phyloP scores from a whole-genome alignment of 2,329 filamentous ascomycete genomes.

The Fulvia fulva region DNA sequence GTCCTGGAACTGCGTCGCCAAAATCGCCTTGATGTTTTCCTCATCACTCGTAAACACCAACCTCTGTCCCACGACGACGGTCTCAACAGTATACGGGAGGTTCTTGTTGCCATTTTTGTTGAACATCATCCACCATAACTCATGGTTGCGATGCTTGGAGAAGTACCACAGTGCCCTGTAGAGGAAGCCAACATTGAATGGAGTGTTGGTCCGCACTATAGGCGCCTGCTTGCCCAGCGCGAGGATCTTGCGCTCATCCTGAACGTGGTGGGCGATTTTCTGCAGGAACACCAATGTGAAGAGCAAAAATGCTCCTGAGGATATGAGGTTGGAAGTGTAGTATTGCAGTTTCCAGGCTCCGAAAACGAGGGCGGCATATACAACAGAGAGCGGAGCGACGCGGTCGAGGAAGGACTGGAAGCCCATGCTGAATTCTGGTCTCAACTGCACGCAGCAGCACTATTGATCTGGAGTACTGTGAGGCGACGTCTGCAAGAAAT shows the following conservation, averaged over 20 bases:
- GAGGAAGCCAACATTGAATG: slow-evolving; percentile 61
- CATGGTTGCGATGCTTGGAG: slow-evolving; percentile 51
- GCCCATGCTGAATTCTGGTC: slow-evolving; percentile 2
- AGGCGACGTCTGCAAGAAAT: background rate
- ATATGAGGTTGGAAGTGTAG: background rate
- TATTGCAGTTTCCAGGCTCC: background rate
- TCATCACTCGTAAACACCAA: slow-evolving; percentile 74
- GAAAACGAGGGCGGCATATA: background rate
- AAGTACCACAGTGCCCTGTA: slow-evolving; percentile 50
- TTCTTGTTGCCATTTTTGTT: slow-evolving; percentile 34
- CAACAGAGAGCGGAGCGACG: slow-evolving; percentile 1
- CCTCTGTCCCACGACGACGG: slow-evolving; percentile 52
- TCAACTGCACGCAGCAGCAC: background rate
- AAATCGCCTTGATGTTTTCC: slow-evolving; percentile 85
- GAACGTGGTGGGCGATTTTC: slow-evolving; percentile 23
- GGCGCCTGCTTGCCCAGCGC: slow-evolving; percentile 45
- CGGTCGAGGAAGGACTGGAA: slow-evolving; percentile 6
- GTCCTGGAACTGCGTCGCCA: slow-evolving; percentile 82
- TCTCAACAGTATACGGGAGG: slow-evolving; percentile 58
- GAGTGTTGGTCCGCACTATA: slow-evolving; percentile 35
- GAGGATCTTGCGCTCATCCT: slow-evolving; percentile 36
- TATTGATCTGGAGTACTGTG: background rate
- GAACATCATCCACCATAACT: slow-evolving; percentile 59
- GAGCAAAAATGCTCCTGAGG: background rate
- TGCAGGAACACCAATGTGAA: slow-evolving; percentile 9